These are phyloP conservation scores for Epichloe elymi DNA, from an alignment of 2,329 filamentous ascomycete genomes.

Conservation along the genomic window DNA sequence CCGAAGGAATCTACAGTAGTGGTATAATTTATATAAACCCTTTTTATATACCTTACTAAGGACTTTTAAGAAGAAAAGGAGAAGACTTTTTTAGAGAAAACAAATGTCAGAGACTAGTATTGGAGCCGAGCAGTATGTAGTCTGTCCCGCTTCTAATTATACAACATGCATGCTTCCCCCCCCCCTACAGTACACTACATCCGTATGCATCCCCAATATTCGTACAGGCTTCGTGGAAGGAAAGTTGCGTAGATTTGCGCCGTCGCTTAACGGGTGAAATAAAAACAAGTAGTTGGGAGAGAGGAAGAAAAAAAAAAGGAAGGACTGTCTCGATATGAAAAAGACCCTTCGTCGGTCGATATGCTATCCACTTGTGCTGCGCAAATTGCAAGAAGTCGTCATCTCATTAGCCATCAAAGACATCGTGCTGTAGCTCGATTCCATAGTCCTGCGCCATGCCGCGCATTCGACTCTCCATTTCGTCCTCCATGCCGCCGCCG, in stretches of 20 bases:
- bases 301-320: not conserved
- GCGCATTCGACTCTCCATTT: conserved; percentile 78
- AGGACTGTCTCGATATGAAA: not conserved
- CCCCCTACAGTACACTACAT: not conserved
- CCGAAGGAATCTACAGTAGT: no score
- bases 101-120: no score
- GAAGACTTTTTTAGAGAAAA: no score
- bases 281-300: not conserved
- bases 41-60: no score
- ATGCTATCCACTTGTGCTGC: no score
- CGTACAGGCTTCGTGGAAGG: not conserved
- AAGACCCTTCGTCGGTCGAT: no score
- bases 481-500: conserved; percentile 85
- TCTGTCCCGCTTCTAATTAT: no score
- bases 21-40: no score
- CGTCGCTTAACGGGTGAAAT: not conserved
- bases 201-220: not conserved
- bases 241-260: not conserved
- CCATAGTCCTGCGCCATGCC: conserved; percentile 83
- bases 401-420: conserved; percentile 64
- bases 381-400: not conserved
- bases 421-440: conserved; percentile 73
- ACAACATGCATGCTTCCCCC: no score
- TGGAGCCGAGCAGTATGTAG: no score
- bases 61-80: no score